Conservation (phyloP, 2,329 filamentous ascomycete genomes). For the Helotiales sp. region DNA sequence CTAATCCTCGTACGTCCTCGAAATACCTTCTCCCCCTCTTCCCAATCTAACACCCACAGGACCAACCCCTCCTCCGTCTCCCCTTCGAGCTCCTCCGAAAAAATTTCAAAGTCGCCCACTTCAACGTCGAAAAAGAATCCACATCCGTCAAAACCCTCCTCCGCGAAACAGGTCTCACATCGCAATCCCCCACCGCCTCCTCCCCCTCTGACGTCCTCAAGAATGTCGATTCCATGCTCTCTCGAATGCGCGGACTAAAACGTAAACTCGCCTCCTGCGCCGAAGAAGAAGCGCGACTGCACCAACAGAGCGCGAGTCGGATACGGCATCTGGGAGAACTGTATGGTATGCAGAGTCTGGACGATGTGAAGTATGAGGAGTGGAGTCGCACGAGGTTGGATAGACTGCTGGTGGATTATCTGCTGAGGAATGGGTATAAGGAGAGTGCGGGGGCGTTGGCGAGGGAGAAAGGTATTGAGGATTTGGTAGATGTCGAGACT, state of each 20-base stretch:
- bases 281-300: conserved; percentile 78
- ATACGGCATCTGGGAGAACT: conserved; percentile 82
- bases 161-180: conserved; percentile 58
- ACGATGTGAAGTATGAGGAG: conserved; percentile 90
- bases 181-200: conserved; percentile 59
- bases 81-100: conserved; percentile 92
- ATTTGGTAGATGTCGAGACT: conserved; percentile 86
- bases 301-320: conserved; percentile 75
- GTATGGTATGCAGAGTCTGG: conserved; percentile 77
- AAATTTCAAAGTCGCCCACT: conserved; percentile 88
- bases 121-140: conserved; percentile 74
- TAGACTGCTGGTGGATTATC: conserved; percentile 87
- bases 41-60: conserved; percentile 57
- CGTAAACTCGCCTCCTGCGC: conserved; percentile 80
- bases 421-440: conserved; percentile 82
- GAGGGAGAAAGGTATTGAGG: conserved; percentile 73
- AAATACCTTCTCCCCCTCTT: not conserved
- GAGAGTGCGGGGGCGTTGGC: conserved; percentile 79
- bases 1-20: conserved; percentile 67
- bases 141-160: conserved; percentile 64
- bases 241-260: conserved; percentile 83
- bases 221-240: conserved; percentile 83
- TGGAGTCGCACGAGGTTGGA: conserved; percentile 86
- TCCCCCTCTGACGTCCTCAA: conserved; percentile 77
- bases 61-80: conserved; percentile 91